Conservation (phyloP, 2,329 filamentous ascomycete species). For the Exophiala lecanii-corni region DNA sequence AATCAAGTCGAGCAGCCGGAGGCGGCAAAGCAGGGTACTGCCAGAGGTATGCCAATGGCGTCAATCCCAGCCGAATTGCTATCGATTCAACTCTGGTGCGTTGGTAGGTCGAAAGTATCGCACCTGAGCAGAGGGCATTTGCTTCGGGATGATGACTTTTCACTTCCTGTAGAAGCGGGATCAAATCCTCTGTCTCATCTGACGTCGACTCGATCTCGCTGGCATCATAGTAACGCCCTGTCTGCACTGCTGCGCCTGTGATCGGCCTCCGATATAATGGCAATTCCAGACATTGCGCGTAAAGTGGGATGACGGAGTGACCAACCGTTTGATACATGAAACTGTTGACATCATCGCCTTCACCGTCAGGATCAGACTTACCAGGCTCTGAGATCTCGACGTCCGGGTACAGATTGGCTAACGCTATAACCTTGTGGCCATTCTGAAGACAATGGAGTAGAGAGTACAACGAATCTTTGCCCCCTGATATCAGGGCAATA, state of each 20-base stretch:
- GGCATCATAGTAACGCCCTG: conserved; percentile 64
- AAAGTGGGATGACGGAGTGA: conserved; percentile 79
- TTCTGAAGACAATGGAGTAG: conserved; percentile 84
- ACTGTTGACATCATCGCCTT: conserved; percentile 70
- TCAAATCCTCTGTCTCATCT: conserved; percentile 86
- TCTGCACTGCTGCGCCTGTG: conserved; percentile 64
- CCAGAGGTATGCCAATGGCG: conserved; percentile 85
- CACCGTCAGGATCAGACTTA: conserved; percentile 25
- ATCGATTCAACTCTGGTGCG: conserved; percentile 92
- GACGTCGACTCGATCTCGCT: conserved; percentile 3
- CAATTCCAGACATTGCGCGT: conserved; percentile 70
- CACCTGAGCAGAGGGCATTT: conserved; percentile 83
- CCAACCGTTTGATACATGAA: conserved; percentile 99
- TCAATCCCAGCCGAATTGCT: conserved; percentile 74
- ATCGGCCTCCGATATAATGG: conserved; percentile 82
- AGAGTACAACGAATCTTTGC: conserved; percentile 95
- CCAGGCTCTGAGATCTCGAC: not conserved
- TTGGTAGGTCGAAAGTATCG: conserved; percentile 93
- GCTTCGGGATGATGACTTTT: conserved; percentile 67
- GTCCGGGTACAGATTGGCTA: conserved; percentile 78
- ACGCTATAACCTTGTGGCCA: conserved; percentile 77
- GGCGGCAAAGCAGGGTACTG: conserved; percentile 73
- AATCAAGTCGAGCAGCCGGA: conserved; percentile 30
- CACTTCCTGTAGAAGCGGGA: conserved; percentile 67
- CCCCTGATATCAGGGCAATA: conserved; percentile 88